phyloP scores from a whole-genome alignment of 306 rosid species.

The Fagus crenata region DNA sequence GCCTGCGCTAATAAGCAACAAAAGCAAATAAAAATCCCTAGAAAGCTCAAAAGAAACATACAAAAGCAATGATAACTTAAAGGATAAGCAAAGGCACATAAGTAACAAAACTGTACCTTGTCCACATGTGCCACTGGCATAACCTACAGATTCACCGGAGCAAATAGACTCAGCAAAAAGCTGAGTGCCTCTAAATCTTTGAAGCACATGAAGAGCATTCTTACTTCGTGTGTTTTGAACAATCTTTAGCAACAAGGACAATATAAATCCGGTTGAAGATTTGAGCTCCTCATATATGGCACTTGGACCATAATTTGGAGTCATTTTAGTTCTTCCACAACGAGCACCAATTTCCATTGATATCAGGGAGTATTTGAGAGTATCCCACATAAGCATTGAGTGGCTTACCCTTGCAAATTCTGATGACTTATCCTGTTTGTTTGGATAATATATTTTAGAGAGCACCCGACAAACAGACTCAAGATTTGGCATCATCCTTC shows the following conservation, averaged over 20 bases:
- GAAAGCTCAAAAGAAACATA: constrained; percentile 9
- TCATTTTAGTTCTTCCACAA: constrained; percentile 60
- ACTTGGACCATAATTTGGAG: constrained; percentile 66
- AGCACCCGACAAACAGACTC: constrained; percentile 60
- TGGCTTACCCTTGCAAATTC: constrained; percentile 57
- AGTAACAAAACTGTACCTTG: constrained; percentile 54
- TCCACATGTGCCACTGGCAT: constrained; percentile 34
- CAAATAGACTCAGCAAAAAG: constrained; percentile 75
- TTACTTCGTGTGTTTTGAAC: constrained; percentile 60
- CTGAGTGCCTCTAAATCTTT: constrained; percentile 74
- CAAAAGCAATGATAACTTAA: constrained; percentile 12
- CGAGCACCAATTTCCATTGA: constrained; percentile 93
- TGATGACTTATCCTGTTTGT: constrained; percentile 56
- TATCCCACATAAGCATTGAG: constrained; percentile 92
- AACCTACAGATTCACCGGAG: constrained; percentile 51
- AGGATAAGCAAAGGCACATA: constrained; percentile 21
- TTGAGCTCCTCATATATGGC: constrained; percentile 77
- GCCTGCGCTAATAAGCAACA: background rate
- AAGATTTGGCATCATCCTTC: constrained; percentile 49
- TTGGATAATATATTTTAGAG: constrained; percentile 73
- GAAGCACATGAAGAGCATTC: constrained; percentile 77
- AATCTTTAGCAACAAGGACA: constrained; percentile 73
- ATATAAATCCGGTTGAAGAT: constrained; percentile 75
- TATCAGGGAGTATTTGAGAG: constrained; percentile 75
- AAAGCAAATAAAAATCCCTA: background rate